phyloP scores from a whole-genome alignment of 129 eudicot species.

The Cynara cardunculus region DNA sequence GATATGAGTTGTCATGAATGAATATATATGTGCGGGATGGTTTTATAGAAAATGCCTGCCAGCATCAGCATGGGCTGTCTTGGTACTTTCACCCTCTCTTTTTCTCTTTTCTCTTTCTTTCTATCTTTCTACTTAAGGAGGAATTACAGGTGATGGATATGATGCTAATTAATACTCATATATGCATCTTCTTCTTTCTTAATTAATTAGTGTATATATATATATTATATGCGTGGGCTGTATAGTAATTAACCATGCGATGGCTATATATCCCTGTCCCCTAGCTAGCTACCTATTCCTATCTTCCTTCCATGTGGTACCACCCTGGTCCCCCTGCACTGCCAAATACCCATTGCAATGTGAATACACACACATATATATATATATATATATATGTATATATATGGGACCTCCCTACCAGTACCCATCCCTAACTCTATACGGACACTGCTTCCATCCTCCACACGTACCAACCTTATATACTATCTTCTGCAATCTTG shows the following conservation, averaged over 20 bases:
- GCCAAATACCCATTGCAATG: background rate
- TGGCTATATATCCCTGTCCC: background rate
- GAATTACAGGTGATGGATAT: background rate
- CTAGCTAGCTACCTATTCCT: background rate
- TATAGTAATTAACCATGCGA: background rate
- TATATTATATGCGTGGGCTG: background rate
- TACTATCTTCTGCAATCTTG: background rate
- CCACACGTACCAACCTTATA: background rate
- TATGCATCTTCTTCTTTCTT: background rate
- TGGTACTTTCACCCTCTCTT: slow-evolving; percentile 22
- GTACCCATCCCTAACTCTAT: background rate
- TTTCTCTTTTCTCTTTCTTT: slow-evolving; percentile 8
- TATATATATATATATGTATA: no score
- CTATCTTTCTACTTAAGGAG: background rate
- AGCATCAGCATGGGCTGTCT: slow-evolving; percentile 32
- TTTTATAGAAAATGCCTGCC: slow-evolving; percentile 12
- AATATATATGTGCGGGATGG: background rate
- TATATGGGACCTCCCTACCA: background rate
- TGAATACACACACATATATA: no score
- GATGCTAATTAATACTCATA: background rate
- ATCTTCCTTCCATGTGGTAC: background rate
- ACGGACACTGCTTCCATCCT: background rate
- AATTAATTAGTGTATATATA: background rate
- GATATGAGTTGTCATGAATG: slow-evolving; percentile 23
- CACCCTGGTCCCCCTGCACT: background rate